Conservation (phyloP, 371 early-diverging fungal species). For the Apophysomyces elegans region DNA sequence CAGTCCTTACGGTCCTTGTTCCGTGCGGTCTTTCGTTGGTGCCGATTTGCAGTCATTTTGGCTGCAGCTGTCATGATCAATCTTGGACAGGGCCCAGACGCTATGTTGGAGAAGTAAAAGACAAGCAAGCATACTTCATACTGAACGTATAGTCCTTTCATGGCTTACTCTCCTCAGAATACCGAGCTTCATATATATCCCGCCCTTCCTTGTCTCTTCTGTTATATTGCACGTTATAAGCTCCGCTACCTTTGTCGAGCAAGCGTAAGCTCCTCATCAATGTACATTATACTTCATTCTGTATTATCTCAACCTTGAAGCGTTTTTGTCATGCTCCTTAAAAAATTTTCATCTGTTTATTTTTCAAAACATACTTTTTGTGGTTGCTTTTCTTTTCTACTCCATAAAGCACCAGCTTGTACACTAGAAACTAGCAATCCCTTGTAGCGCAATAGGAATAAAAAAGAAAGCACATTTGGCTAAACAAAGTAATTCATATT, state of each 20-base stretch:
- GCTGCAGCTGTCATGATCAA: conserved; percentile 51
- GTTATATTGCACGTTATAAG: conserved; percentile 8
- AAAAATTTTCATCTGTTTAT: background rate
- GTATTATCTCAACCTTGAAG: background rate
- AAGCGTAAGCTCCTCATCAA: conserved; percentile 1
- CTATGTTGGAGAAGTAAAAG: conserved; percentile 24
- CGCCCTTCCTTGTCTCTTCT: conserved; percentile 16
- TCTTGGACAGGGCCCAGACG: conserved; percentile 39
- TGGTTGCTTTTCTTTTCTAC: background rate
- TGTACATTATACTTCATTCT: conserved; percentile 9
- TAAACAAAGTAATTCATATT: too few relatives aligned
- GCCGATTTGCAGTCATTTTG: conserved; percentile 52
- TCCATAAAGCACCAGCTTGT: conserved; percentile 1
- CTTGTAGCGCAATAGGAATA: too few relatives aligned
- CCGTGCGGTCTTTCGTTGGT: conserved; percentile 46
- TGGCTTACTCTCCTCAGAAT: background rate
- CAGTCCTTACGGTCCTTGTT: background rate
- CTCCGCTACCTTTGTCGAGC: background rate
- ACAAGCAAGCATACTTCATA: background rate
- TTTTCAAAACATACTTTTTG: background rate
- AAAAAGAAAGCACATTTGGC: too few relatives aligned
- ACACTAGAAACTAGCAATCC: background rate
- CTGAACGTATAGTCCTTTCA: background rate
- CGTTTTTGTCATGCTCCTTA: background rate
- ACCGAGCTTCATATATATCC: background rate